Base-by-base conservation (phyloP, 1,284 basidiomycete genomes). In the Ustilago cynodontis region DNA sequence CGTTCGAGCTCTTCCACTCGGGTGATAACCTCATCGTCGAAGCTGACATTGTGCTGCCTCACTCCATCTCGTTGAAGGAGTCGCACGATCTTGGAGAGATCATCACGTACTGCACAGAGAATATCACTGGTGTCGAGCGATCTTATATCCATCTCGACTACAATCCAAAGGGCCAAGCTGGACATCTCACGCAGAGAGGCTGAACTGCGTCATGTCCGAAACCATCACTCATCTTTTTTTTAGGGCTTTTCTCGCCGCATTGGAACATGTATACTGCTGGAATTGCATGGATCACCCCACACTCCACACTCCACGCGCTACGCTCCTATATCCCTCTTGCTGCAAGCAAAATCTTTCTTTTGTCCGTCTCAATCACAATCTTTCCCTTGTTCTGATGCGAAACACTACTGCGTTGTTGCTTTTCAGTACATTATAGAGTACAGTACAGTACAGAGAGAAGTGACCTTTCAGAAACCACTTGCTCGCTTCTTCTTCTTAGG, bases 21-120 rank as follows among this genome's bases (percentile, higher is more conserved):
- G 84, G 84, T 5, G 84, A 85, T 65, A 80, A 81, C 14, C 76
- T 83, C 51, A 84, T 84, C 47, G 83, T 79, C 24, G 84, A 85
- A 58, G 82, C 78, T 13, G 83, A 85, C 52, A 74, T 84, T 8
- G 79, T 84, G 22, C 71, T 83, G 26, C 83, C 83, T 6, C 68
- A 79, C 43, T 73, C 71, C 35, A 80, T 84, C 63, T 63, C 71
- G 47, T 69, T 85, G 31, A 82, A 85, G 41, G 83, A 85, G 60
- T 80, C 83, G 13, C 84, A 85, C 64, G 84, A 85, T 45, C 47
- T 84, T 1, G 83, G 82, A 10, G 84, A 85, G 60, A 81, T 84
- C 43, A 82, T 83, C 72, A 83, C 80, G 29, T 84, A 84, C 55
- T 82, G 82, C 59, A 77, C 78, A 41, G 82, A 84, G 60, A 78